Base-by-base conservation (phyloP, 2,329 filamentous ascomycete genomes). In the Pseudogymnoascus verrucosus region DNA sequence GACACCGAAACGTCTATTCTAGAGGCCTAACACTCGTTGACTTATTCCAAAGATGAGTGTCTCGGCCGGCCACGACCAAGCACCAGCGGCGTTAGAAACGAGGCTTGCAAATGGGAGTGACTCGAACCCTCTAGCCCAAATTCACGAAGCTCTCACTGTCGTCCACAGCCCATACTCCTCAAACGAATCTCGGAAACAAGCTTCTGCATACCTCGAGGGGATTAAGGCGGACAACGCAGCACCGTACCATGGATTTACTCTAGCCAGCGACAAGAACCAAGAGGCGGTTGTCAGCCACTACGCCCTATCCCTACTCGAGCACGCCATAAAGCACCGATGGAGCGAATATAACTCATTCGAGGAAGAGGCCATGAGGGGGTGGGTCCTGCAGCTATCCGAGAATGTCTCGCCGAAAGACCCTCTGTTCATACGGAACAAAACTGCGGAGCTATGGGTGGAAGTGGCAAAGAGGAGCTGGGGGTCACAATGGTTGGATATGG, bases 401-500 rank as follows among this genome's bases (percentile, higher is more conserved):
- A 82, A 83, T 66, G 80, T 96, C 47, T 81, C 84, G 4, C 82
- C 83, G 54, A 82, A 86, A 19, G 93, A 98, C 73, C 90, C 91
- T 2, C 76, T 83, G 34, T 99, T 93, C 74, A 79, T 97, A 68
- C 84, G 93, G 69, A 98, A 96, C 80, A 99, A 99, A 78, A 88
- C 95, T 36, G 91, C 91, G 28, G 89, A 96, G 76, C 78, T 99
- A 66, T 99, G 95, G 95, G 90, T 93, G 6, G 95, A 98, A 75
- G 82, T 96, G 62, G 92, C 93, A 42, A 98, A 98, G 79, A 85
- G 93, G 70, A 90, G 86, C 73, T 99, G 95, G 95, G 91, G 84
- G n/a, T 82, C 85, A 34, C 89, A 95, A 66, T 99, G 96, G 95
- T 87, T 89, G 79, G 87, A 96, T 72, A 96, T 99, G 93, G 96